A percentile compares a stretch with the other conserved stretches of the same genome.
Conservation (phyloP, 306 rosid species). For the Cercis canadensis region DNA sequence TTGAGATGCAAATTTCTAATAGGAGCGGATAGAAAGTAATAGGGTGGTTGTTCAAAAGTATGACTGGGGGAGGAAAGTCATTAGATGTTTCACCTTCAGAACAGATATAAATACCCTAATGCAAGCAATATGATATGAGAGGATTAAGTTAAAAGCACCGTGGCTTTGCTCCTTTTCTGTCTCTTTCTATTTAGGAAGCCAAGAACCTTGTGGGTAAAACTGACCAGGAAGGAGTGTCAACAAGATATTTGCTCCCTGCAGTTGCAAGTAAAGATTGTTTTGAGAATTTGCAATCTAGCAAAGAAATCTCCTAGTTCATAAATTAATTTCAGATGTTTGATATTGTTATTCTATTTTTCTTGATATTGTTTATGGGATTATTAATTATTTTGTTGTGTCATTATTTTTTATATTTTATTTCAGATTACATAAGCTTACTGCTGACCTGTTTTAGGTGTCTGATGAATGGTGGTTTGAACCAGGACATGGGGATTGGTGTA, state of each 20-base stretch:
- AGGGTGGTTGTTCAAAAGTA: too few relatives aligned
- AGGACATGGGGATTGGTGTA: slow-evolving; percentile 97
- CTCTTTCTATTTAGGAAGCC: too few relatives aligned
- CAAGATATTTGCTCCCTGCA: neutral
- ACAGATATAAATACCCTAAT: too few relatives aligned
- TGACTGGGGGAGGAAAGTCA: too few relatives aligned
- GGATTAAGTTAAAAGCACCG: too few relatives aligned
- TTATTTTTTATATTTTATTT: slow-evolving; percentile 22
- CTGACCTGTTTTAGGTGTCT: slow-evolving; percentile 65
- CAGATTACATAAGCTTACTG: slow-evolving; percentile 9
- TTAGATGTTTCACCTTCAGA: too few relatives aligned
- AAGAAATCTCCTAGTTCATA: neutral
- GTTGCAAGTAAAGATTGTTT: neutral
- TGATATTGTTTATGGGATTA: neutral
- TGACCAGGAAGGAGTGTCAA: too few relatives aligned
- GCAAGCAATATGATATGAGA: too few relatives aligned
- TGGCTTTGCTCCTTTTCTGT: too few relatives aligned
- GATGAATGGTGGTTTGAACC: slow-evolving; percentile 99
- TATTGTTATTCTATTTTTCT: slow-evolving; percentile 6
- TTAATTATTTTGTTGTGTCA: neutral
- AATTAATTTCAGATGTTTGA: neutral
- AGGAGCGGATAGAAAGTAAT: too few relatives aligned
- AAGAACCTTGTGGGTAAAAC: too few relatives aligned
- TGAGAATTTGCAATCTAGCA: neutral
- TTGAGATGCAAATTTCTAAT: too few relatives aligned